Percentiles rank a stretch among this genome's conserved stretches.
These are phyloP conservation scores for Tricholoma bakamatsutake DNA, from an alignment of 768 basidiomycete species.

Conservation along the genomic window DNA sequence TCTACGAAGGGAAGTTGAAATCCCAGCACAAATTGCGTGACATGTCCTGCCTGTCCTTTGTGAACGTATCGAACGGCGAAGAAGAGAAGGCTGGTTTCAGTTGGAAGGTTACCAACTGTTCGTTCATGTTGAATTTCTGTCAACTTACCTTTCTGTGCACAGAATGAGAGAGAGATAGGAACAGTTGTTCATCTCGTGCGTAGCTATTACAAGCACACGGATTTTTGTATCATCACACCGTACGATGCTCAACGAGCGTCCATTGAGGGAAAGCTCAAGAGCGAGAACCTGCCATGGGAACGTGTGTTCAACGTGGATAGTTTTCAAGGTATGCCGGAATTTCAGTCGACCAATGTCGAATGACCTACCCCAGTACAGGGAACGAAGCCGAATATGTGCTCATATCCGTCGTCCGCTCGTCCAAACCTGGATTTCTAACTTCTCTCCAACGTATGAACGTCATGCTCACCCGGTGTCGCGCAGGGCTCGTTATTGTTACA, in stretches of 20 bases:
- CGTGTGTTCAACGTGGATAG: conserved; percentile 48
- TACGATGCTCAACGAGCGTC: conserved; percentile 48
- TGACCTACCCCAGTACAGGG: conserved; percentile 24
- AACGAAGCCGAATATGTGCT: conserved; percentile 48
- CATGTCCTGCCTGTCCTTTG: conserved; percentile 35
- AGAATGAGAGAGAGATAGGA: conserved; percentile 39
- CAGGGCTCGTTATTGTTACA: conserved; percentile 43
- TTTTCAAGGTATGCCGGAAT: conserved; percentile 36
- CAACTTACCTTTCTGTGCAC: background rate
- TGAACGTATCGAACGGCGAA: conserved; percentile 32
- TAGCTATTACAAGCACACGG: conserved; percentile 28
- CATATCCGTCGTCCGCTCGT: conserved; percentile 45
- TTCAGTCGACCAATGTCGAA: background rate
- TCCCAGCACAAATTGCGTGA: conserved; percentile 31
- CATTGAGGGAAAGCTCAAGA: conserved; percentile 31
- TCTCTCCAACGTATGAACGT: conserved; percentile 46
- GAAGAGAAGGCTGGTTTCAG: conserved; percentile 36
- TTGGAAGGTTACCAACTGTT: conserved; percentile 31
- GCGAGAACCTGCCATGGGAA: conserved; percentile 31
- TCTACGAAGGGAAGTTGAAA: conserved; percentile 35
- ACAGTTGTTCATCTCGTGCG: conserved; percentile 36
- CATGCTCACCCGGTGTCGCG: conserved; percentile 42
- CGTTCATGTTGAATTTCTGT: background rate
- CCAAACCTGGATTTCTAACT: conserved; percentile 38
- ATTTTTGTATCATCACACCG: conserved; percentile 47